Percentiles rank a stretch among this genome's conserved stretches.
Conservation (phyloP, 148 eudicot genomes). For the Cornus suecica region DNA sequence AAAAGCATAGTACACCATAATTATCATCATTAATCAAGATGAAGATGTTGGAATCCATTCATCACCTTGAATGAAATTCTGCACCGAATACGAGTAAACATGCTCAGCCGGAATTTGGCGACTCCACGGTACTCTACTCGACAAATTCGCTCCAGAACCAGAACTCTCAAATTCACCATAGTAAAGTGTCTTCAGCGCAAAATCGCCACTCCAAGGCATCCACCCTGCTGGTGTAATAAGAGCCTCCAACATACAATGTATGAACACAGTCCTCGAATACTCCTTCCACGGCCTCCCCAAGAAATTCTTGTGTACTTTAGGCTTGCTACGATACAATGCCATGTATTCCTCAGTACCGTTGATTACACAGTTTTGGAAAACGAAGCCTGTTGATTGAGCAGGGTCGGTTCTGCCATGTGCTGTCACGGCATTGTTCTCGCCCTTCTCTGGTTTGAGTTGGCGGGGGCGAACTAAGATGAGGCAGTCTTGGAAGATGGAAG, state of each 20-base stretch:
- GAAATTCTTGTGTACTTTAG: slow-evolving; percentile 60
- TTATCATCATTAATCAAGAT: not conserved
- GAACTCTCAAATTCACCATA: slow-evolving; percentile 70
- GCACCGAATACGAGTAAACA: slow-evolving; percentile 50
- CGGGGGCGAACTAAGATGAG: slow-evolving; percentile 64
- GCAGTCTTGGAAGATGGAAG: slow-evolving; percentile 73
- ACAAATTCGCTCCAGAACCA: slow-evolving; percentile 49
- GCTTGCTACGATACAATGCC: slow-evolving; percentile 51
- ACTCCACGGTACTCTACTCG: slow-evolving; percentile 69
- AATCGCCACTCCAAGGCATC: slow-evolving; percentile 68
- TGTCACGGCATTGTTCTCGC: slow-evolving; percentile 72
- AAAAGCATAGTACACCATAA: not conserved
- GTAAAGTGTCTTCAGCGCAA: slow-evolving; percentile 60
- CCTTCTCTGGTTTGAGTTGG: slow-evolving; percentile 58
- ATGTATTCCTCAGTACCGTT: slow-evolving; percentile 73
- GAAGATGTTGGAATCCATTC: slow-evolving; percentile 47
- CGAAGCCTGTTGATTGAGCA: slow-evolving; percentile 68
- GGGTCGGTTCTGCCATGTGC: slow-evolving; percentile 88
- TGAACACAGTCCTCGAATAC: slow-evolving; percentile 68
- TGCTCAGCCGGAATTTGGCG: slow-evolving; percentile 59
- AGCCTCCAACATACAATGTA: slow-evolving; percentile 44
- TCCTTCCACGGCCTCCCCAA: slow-evolving; percentile 93
- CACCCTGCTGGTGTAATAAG: slow-evolving; percentile 55
- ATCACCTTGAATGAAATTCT: slow-evolving; percentile 65
- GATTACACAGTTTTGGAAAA: slow-evolving; percentile 51